Conservation (phyloP, 2,329 filamentous ascomycete species). For the Nemania sp. region DNA sequence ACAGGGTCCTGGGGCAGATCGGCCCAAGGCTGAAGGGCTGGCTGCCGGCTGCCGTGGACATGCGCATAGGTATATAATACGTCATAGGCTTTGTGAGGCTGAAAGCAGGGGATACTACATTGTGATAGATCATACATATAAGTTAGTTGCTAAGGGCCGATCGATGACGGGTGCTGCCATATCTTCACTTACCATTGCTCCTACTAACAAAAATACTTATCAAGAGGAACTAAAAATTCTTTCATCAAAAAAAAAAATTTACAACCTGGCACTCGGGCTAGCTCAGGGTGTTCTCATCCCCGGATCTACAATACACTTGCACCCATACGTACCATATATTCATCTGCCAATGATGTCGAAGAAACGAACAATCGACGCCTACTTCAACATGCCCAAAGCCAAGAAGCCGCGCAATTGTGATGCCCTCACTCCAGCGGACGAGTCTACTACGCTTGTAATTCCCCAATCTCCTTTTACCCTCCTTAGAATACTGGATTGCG, state of each 20-base stretch:
- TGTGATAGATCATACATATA: too few species aligned
- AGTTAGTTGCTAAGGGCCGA: background rate
- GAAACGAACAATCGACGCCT: conserved; percentile 70
- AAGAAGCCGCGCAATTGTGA: conserved; percentile 44
- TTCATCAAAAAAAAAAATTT: background rate
- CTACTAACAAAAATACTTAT: background rate
- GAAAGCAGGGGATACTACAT: background rate
- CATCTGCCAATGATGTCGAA: conserved; percentile 44
- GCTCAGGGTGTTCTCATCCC: background rate
- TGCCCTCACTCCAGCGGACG: conserved; percentile 34
- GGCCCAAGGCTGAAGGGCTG: too few species aligned
- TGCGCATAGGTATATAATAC: conserved; percentile 33
- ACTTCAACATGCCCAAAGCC: conserved; percentile 58
- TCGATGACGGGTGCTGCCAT: background rate
- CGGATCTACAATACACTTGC: background rate
- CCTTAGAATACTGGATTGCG: background rate
- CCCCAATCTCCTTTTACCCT: background rate
- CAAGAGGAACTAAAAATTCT: too few species aligned
- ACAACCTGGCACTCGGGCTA: background rate
- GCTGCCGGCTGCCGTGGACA: conserved; percentile 11
- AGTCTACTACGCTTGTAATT: conserved; percentile 1
- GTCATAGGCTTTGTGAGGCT: conserved; percentile 35
- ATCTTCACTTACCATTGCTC: background rate
- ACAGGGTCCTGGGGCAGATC: too few species aligned
- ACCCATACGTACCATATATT: too few species aligned